Evolutionary conservation across 495 filamentous ascomycete genomes (phyloP).

Genomic region (Hyaloscypha hepaticicola): DNA sequence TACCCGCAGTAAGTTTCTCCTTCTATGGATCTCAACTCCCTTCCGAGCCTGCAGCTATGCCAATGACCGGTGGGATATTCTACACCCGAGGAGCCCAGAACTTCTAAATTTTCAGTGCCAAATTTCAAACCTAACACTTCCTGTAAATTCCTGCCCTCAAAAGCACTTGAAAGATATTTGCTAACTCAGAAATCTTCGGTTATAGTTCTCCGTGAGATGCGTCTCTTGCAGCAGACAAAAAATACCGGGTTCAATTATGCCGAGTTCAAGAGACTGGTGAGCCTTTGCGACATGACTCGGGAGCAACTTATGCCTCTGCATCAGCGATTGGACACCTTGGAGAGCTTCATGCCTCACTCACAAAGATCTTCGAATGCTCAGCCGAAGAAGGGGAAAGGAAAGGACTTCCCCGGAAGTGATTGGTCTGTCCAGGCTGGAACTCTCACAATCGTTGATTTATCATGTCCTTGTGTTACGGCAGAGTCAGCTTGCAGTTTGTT

Average conservation of each 20-base stretch:
- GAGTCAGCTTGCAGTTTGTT: constrained; percentile 68
- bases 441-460: constrained; percentile 74
- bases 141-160: no score
- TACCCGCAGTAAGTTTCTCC: no score
- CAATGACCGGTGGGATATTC: no score
- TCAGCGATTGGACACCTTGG: constrained; percentile 55
- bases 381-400: neutral
- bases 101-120: no score
- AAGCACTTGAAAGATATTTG: no score
- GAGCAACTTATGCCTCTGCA: constrained; percentile 50
- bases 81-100: no score
- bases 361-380: constrained; percentile 2
- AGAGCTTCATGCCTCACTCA: constrained; percentile 53
- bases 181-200: no score
- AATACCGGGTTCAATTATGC: constrained; percentile 50
- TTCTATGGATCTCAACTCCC: no score
- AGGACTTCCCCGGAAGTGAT: constrained; percentile 28
- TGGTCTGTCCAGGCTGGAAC: constrained; percentile 47
- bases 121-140: no score
- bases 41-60: no score
- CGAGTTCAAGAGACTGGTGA: constrained; percentile 44
- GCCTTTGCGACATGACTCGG: constrained; percentile 38
- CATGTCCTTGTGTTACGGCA: constrained; percentile 65
- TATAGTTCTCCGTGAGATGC: constrained; percentile 64
- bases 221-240: constrained; percentile 43